Evolutionary conservation across 768 basidiomycete genomes (phyloP).

Genomic region (Kwoniella bestiolae): DNA sequence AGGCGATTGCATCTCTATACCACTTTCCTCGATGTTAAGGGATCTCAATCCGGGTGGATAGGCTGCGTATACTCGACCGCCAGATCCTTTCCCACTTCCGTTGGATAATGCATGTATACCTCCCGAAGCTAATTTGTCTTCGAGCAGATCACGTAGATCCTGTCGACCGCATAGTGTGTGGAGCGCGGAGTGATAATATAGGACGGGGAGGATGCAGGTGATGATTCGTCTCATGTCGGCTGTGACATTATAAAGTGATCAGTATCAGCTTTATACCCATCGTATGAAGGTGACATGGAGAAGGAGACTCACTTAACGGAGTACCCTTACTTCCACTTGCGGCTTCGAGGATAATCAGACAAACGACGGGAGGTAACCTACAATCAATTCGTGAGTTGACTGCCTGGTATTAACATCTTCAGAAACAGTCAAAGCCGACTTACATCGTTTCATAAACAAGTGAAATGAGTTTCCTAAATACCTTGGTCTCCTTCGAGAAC

Average conservation of each 20-base stretch:
- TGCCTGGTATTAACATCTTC: no score
- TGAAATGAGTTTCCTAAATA: conserved; percentile 19
- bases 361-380: conserved; percentile 16
- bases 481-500: conserved; percentile 14
- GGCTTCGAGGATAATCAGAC: conserved; percentile 16
- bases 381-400: not conserved
- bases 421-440: no score
- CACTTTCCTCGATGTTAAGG: not conserved
- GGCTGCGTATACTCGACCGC: conserved; percentile 7
- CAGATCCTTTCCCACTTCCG: conserved; percentile 18
- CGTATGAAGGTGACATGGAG: no score
- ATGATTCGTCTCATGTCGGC: conserved; percentile 22
- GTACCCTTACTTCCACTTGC: conserved; percentile 14
- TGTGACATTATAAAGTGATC: not conserved
- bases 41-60: conserved; percentile 11
- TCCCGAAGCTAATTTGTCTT: conserved; percentile 11
- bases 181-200: conserved; percentile 18
- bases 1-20: conserved; percentile 12
- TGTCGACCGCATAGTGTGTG: conserved; percentile 17
- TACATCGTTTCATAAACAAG: conserved; percentile 17
- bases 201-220: conserved; percentile 14
- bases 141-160: conserved; percentile 14
- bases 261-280: no score
- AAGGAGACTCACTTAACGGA: conserved; percentile 11
- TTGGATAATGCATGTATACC: conserved; percentile 11